A percentile compares a stretch with the other conserved stretches of the same genome.
These are phyloP conservation scores for Erysimum pusillum DNA, from an alignment of 441 rosid species.

Conservation along the genomic window DNA sequence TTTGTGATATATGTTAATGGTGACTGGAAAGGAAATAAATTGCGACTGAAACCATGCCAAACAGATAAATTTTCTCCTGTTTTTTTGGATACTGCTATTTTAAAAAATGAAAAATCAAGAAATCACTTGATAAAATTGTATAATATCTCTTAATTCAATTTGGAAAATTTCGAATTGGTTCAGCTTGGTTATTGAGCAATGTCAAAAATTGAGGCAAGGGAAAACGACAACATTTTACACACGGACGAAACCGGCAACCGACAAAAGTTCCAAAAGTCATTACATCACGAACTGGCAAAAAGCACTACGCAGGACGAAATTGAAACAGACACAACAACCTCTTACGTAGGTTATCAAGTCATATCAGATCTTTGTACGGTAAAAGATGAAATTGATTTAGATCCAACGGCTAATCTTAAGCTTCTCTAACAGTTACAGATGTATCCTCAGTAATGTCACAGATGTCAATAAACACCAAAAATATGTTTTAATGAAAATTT, in stretches of 20 bases:
- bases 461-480: conserved; percentile 7
- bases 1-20: conserved; percentile 17
- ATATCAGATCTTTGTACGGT: conserved; percentile 25
- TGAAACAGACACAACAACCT: conserved; percentile 15
- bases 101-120: neutral
- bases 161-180: neutral
- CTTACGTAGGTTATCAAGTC: conserved; percentile 34
- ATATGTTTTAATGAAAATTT: neutral
- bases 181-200: neutral
- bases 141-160: neutral
- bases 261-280: conserved; percentile 23
- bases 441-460: neutral
- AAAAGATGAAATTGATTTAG: conserved; percentile 5
- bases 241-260: conserved; percentile 42
- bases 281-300: conserved; percentile 13
- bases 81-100: neutral
- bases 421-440: neutral
- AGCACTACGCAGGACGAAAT: neutral
- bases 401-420: conserved; percentile 17
- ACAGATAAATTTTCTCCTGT: neutral
- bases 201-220: neutral
- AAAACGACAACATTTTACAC: conserved; percentile 19
- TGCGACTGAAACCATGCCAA: neutral
- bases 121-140: neutral
- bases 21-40: neutral